Evolutionary conservation across 208 protist species (phyloP).

Genomic region (Trypanosoma melophagium): DNA sequence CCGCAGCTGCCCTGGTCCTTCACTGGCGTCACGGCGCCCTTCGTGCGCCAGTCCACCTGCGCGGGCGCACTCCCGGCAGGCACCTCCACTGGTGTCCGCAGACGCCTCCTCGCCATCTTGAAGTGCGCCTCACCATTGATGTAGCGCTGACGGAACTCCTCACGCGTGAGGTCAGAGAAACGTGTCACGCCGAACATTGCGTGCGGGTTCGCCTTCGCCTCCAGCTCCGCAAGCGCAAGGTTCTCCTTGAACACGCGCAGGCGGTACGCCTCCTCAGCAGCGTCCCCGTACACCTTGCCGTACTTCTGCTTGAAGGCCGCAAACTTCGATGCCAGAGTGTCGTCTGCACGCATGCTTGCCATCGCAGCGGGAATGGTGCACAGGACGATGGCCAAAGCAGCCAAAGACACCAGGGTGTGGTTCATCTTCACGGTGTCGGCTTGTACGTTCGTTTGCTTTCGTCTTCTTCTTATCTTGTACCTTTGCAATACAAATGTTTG

Average conservation of each 20-base stretch:
- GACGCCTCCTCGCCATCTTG: constrained; percentile 18
- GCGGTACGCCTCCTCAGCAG: constrained; percentile 49
- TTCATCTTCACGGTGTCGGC: background rate
- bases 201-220: constrained; percentile 43
- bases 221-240: constrained; percentile 32
- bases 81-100: constrained; percentile 5
- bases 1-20: constrained; percentile 95
- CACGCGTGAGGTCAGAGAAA: constrained; percentile 64
- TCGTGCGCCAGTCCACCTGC: constrained; percentile 77
- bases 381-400: constrained; percentile 5
- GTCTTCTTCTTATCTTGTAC: background rate
- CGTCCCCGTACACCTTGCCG: constrained; percentile 62
- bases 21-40: constrained; percentile 88
- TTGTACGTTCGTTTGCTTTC: background rate
- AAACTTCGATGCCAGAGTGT: constrained; percentile 34
- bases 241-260: constrained; percentile 67
- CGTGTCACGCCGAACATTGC: constrained; percentile 54
- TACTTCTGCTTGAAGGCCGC: constrained; percentile 66
- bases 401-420: constrained; percentile 3
- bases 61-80: constrained; percentile 7
- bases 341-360: constrained; percentile 15
- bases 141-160: constrained; percentile 50
- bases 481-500: background rate
- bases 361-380: constrained; percentile 16
- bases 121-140: constrained; percentile 41